Conservation (phyloP, 2,329 filamentous ascomycete species). For the Fusarium agapanthi region DNA sequence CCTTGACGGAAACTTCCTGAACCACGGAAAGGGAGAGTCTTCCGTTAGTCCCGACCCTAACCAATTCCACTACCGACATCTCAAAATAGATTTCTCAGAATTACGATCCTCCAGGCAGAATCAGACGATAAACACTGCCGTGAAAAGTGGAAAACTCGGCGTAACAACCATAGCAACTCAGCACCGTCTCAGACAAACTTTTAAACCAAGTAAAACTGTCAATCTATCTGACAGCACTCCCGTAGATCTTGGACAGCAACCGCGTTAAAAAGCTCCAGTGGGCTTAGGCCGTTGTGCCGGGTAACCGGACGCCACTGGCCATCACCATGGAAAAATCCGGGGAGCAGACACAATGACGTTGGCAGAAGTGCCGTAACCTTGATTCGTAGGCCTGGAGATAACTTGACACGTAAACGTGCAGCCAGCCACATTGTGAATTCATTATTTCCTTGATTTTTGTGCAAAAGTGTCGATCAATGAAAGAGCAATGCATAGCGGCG, state of each 20-base stretch:
- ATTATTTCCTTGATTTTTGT: background rate
- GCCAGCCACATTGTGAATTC: background rate
- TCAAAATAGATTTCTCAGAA: background rate
- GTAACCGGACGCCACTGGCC: background rate
- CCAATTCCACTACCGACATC: background rate
- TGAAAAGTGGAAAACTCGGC: background rate
- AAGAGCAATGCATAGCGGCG: background rate
- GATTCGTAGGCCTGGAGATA: background rate
- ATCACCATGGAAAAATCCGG: background rate
- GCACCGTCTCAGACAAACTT: background rate
- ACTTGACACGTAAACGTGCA: background rate
- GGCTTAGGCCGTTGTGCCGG: constrained; percentile 9
- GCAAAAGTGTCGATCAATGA: background rate
- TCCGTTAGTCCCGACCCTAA: background rate
- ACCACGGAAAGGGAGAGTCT: background rate
- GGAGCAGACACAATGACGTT: background rate
- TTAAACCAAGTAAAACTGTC: background rate
- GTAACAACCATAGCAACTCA: background rate
- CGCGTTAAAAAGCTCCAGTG: background rate
- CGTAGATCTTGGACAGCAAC: background rate
- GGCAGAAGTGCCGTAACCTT: background rate
- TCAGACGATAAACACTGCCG: background rate
- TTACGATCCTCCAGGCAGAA: no score
- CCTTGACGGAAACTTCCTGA: background rate
- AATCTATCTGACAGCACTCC: background rate